Percentiles rank a stretch among this genome's conserved stretches.
Conservation (phyloP, 768 basidiomycete species). For the Boletales sp. region DNA sequence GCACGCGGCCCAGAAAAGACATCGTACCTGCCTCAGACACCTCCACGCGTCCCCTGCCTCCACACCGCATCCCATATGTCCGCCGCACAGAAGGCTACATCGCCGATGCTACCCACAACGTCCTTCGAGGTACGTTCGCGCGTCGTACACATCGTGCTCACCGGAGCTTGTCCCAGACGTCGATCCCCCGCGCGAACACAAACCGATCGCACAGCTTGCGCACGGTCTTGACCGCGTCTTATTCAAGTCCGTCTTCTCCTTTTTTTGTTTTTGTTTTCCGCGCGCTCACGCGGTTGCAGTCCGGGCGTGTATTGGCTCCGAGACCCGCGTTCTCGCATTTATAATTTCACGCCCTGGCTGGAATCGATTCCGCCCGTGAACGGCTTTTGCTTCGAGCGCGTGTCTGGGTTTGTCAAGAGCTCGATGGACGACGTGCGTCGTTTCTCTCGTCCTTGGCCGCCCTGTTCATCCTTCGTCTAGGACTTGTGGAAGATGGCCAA, state of each 20-base stretch:
- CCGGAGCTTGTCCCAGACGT: constrained; percentile 35
- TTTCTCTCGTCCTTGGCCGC: neutral
- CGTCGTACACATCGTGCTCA: too few relatives aligned
- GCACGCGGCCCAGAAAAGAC: constrained; percentile 3
- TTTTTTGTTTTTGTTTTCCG: neutral
- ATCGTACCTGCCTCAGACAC: neutral
- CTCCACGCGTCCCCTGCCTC: constrained; percentile 14
- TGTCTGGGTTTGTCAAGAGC: constrained; percentile 72
- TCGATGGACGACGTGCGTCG: constrained; percentile 65
- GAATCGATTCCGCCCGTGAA: constrained; percentile 71
- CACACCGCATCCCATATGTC: constrained; percentile 21
- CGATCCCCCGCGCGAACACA: constrained; percentile 39
- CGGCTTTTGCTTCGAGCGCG: constrained; percentile 81
- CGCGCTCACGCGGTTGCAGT: constrained; percentile 36
- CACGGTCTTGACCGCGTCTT: constrained; percentile 68
- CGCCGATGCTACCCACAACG: constrained; percentile 1
- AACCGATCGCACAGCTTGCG: constrained; percentile 58
- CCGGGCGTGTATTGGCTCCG: constrained; percentile 87
- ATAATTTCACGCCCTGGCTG: constrained; percentile 76
- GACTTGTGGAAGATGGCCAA: constrained; percentile 63
- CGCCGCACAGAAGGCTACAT: constrained; percentile 28
- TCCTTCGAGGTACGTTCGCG: constrained; percentile 17
- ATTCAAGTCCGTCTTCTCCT: constrained; percentile 57
- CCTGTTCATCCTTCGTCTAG: constrained; percentile 31
- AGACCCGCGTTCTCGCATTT: constrained; percentile 81